Evolutionary conservation across 495 filamentous ascomycete species (phyloP), one percentile per base, ranked within the genome.

Genomic region (Penicillium silybi): DNA sequence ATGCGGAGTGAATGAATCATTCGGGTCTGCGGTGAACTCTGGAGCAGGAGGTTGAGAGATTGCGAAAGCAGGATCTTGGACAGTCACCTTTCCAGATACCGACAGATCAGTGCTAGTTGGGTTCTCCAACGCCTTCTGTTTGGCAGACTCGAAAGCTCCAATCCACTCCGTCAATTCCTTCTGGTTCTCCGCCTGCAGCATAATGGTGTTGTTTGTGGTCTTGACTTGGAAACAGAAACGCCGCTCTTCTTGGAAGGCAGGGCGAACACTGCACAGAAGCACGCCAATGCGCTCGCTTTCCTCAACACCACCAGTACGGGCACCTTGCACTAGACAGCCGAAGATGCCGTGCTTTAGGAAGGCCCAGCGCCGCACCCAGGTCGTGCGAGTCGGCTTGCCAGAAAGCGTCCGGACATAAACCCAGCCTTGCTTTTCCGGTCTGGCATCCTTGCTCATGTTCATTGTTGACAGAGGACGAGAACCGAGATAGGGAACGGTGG

Each of bases 191-290:
- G 93, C 89, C 69, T 98, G 93, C 23, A 98, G 74, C 48, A 96
- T 70, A 38, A 96, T 84, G 42, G 83, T 91, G 59, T 85, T 88
- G 60, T 92, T 95, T 66, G 97, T 98, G 13, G 93, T 98, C 76
- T 97, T 98, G 58, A 98, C 90, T 69, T 97, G 95, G 62, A 97
- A 98, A 64, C 95, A 96, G 66, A 97, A 97, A 25, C 95, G 80
- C 32, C 93, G 82, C 57, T 98, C 93, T 65, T 98, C 93, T 58
- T 90, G 85, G 37, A 92, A 86, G 3, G 92, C 92, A 8, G 90
- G 89, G 52, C 92, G 87, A 45, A 92, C 86, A 61, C 86, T 95
- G 63, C 93, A 98, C 26, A 98, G 84, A 23, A 98, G 70, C 8
- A 98, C 93, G 18, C 93, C 93, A 54, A 96, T 95, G 68, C 92